Base-by-base conservation (phyloP, 148 eudicot genomes). In the Rhododendron simsii region DNA sequence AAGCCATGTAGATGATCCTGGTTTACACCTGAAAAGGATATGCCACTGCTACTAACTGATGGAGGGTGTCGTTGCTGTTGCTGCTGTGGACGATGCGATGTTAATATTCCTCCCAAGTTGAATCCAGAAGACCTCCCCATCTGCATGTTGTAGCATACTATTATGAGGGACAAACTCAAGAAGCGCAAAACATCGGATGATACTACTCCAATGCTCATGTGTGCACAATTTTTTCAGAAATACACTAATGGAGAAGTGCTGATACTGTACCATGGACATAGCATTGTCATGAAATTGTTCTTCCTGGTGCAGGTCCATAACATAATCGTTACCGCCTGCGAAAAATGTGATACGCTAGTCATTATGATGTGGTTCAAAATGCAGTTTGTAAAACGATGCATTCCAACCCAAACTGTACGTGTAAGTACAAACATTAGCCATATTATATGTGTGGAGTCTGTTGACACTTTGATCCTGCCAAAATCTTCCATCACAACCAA, bases 41-140 rank as follows among this genome's bases (percentile, higher is more conserved):
- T 87, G 82, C 85, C 88, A 89, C 92, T 85, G 75, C 88, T 88
- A 85, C 94, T 93, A 81, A 89, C 94, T 78, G 98, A 93, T 59
- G 91, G 93, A 33, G 93, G 81, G 87, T 93, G 97, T 81, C 93
- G 98, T 83, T 55, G 98, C 51, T 48, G 51, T 16, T 41, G 59
- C 88, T 93, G 98, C 84, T 92, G 98, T 84, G 92, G 91, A 53
- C 95, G 45, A 41, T 41, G 45, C 45, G 8, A 41, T 41, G 45
- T 41, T 7, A 0, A 41, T 41, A 41, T 41, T 41, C 94, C 96
- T 75, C 99, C 95, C 86, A 95, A 87, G 86, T 91, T 96, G 84
- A 95, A 96, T 87, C 99, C 99, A 83, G 93, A 83, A 89, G 98
- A 94, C 75, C 99, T 90, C 76, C 98, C 97, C 97, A 96, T 93